These are phyloP conservation scores for Cladophialophora immunda DNA, from an alignment of 2,329 filamentous ascomycete species.

Conservation along the genomic window DNA sequence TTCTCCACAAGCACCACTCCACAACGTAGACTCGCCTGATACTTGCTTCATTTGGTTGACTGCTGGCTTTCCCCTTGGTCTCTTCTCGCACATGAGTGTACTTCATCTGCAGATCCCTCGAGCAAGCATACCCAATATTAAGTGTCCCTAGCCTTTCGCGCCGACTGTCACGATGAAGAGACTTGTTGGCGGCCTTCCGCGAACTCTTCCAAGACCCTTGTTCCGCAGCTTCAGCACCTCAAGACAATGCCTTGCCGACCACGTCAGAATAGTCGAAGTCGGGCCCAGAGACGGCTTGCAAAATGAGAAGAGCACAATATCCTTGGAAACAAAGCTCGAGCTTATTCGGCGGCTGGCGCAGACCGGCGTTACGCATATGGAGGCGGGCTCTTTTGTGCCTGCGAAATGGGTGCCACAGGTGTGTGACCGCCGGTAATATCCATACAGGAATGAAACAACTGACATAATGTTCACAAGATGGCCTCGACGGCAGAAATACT, in stretches of 20 bases:
- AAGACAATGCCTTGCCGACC: slow-evolving; percentile 51
- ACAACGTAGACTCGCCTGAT: neutral
- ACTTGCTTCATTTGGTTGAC: neutral
- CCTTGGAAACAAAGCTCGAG: slow-evolving; percentile 59
- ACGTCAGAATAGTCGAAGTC: slow-evolving; percentile 63
- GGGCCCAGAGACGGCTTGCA: slow-evolving; percentile 63
- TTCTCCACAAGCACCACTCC: neutral
- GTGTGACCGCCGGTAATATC: slow-evolving; percentile 29
- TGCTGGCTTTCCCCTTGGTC: neutral
- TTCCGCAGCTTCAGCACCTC: slow-evolving; percentile 39
- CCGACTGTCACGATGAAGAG: slow-evolving; percentile 24
- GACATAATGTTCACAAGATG: slow-evolving; percentile 58
- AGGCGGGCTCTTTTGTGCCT: slow-evolving; percentile 63
- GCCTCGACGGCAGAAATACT: slow-evolving; percentile 70
- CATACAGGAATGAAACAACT: neutral
- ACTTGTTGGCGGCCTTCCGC: slow-evolving; percentile 6
- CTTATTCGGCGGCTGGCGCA: slow-evolving; percentile 57
- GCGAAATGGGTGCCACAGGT: slow-evolving; percentile 65
- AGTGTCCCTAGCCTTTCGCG: neutral
- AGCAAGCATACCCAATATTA: neutral
- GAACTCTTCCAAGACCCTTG: slow-evolving; percentile 3
- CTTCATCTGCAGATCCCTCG: neutral
- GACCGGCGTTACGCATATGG: slow-evolving; percentile 60
- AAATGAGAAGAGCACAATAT: slow-evolving; percentile 61
- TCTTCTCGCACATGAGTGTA: neutral